Base-by-base conservation (phyloP, 2,329 filamentous ascomycete genomes). In the Ophiostoma triangulosporum region DNA sequence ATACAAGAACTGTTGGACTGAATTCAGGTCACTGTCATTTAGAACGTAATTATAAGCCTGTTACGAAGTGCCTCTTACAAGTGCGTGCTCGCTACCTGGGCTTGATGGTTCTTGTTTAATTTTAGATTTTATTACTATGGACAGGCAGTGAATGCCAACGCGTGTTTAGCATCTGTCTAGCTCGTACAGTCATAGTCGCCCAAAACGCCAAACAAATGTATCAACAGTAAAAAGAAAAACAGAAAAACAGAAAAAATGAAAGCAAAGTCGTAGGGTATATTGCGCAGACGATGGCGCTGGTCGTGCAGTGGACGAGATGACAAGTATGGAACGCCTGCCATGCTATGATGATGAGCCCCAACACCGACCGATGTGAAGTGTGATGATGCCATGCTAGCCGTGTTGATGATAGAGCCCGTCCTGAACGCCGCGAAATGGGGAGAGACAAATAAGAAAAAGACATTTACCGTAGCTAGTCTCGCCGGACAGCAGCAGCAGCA, bases 401-500 rank as follows among this genome's bases (percentile, higher is more conserved):
- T 8, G 29, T 31, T 11, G 12, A 31, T 31, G 29, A 31, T 31
- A 11, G 6, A 6, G 33, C 11, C 15, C 7, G 9, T 12, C 33
- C 33, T 14, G 7, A 27, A 27, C 40, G 24, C 12, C 24, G 14
- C 24, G 20, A 43, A 43, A 17, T 27, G 24, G 29, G 6, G 29
- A 20, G 2, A 31, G 15, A 29, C 5, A 17, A 5, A 8, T 3
- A 14, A 29, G 12, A 29, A 15, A 46, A 29, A 15, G 8, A 17
- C 6, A 31, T 8, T 12, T 14, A 6, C 3, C 15, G 9, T 33
- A 11, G n/a, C 43, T 46, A 46, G 22, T 46, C 43, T 29, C 43
- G n/a, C 43, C 29, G 24, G 2, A 46, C n/a, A 4, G 43, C 26
- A 15, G 43, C 43, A n/a, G 43, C 43, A 20, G 64, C 70, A 73